Conservation (phyloP, 2,329 filamentous ascomycete genomes). For the Epichloe gansuensis region DNA sequence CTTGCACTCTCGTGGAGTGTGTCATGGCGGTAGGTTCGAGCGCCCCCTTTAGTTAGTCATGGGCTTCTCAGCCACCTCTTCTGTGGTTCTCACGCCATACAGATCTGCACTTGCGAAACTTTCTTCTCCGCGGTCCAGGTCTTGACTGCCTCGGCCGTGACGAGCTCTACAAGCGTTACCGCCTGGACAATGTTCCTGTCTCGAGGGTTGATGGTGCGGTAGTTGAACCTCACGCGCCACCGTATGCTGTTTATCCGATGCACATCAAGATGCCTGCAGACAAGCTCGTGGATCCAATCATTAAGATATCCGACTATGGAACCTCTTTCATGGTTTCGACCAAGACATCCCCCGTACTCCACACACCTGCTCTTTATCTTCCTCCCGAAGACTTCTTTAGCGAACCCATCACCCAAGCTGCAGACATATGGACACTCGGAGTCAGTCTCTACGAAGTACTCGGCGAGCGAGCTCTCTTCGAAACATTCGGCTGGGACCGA, state of each 20-base stretch:
- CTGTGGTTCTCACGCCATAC: not conserved
- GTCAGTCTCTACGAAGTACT: slow-evolving; percentile 13
- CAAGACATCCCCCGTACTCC: slow-evolving; percentile 7
- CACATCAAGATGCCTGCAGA: slow-evolving; percentile 8
- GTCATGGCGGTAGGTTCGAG: slow-evolving; percentile 2
- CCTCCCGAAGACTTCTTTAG: slow-evolving; percentile 14
- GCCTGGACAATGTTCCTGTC: slow-evolving; percentile 7
- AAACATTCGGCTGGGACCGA: slow-evolving; percentile 10
- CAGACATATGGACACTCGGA: slow-evolving; percentile 14
- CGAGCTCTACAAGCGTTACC: slow-evolving; percentile 8
- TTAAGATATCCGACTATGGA: slow-evolving; percentile 10
- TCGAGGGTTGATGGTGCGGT: slow-evolving; percentile 7
- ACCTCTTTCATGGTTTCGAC: slow-evolving; percentile 11
- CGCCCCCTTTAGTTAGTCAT: not conserved
- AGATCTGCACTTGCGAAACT: slow-evolving; percentile 19
- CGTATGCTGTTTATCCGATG: slow-evolving; percentile 11
- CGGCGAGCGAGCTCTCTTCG: slow-evolving; percentile 12
- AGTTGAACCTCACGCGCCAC: slow-evolving; percentile 11
- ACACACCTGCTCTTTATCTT: slow-evolving; percentile 11
- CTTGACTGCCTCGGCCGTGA: slow-evolving; percentile 1
- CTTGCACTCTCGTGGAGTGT: slow-evolving; percentile 10
- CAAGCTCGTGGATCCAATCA: slow-evolving; percentile 3
- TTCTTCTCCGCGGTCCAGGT: slow-evolving; percentile 10
- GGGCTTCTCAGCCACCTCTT: too few species aligned
- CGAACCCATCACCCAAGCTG: slow-evolving; percentile 12